Percentiles rank a stretch among this genome's conserved stretches.
These are phyloP conservation scores for Pichia deserticola DNA, from an alignment of 805 yeast genomes.

Conservation along the genomic window DNA sequence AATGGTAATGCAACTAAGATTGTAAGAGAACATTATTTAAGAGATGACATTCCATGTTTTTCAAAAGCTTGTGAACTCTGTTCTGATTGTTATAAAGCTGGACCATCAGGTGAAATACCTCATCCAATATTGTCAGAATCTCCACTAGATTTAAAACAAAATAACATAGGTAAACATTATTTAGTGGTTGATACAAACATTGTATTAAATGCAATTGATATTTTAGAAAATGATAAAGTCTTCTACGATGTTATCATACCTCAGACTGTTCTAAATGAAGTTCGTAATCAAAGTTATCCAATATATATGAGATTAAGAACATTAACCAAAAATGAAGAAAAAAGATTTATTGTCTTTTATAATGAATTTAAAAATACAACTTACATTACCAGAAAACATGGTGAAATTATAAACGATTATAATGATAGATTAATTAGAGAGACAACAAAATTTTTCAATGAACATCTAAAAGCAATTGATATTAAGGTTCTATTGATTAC, in stretches of 20 bases:
- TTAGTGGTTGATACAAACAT: conserved; percentile 83
- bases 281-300: conserved; percentile 78
- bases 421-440: conserved; percentile 86
- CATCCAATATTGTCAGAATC: conserved; percentile 54
- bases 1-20: conserved; percentile 86
- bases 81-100: conserved; percentile 43
- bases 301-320: conserved; percentile 79
- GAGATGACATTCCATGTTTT: conserved; percentile 89
- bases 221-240: conserved; percentile 67
- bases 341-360: conserved; percentile 85
- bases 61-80: conserved; percentile 66
- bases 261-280: conserved; percentile 92
- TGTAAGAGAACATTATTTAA: conserved; percentile 87
- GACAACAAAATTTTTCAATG: conserved; percentile 62
- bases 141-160: conserved; percentile 42
- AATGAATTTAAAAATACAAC: conserved; percentile 81
- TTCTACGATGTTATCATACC: conserved; percentile 91
- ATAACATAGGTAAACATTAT: conserved; percentile 63
- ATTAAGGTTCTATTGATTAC: conserved; percentile 56
- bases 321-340: conserved; percentile 64
- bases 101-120: conserved; percentile 62
- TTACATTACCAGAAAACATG: conserved; percentile 49
- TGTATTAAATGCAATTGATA: conserved; percentile 79
- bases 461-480: conserved; percentile 45
- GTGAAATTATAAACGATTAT: conserved; percentile 78